phyloP scores from a whole-genome alignment of 148 eudicot genomes.

The Camellia lanceoleosa region DNA sequence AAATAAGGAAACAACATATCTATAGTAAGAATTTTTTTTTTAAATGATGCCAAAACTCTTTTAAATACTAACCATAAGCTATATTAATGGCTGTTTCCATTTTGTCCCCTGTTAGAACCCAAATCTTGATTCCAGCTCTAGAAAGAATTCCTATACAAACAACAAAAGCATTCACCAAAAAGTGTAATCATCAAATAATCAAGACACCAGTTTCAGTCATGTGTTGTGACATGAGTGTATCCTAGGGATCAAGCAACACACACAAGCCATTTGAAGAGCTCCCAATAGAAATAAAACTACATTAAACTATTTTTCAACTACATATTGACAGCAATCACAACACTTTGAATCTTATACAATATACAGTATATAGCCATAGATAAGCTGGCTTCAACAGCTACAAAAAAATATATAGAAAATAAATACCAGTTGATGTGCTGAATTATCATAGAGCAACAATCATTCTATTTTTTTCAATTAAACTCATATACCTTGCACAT shows the following conservation, averaged over 20 bases:
- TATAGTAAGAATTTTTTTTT: not conserved
- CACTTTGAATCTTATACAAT: not conserved
- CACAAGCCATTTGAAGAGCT: no score
- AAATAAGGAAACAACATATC: conserved; percentile 5
- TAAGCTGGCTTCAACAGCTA: not conserved
- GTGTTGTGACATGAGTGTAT: conserved; percentile 4
- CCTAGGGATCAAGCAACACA: not conserved
- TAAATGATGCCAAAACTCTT: not conserved
- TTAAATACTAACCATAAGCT: conserved; percentile 68
- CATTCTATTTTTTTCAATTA: not conserved
- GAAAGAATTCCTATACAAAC: conserved; percentile 74
- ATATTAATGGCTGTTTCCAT: conserved; percentile 98
- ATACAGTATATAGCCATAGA: not conserved
- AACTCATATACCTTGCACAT: conserved; percentile 73
- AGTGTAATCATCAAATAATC: not conserved
- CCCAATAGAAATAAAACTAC: no score
- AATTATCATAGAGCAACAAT: not conserved
- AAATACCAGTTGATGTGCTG: not conserved
- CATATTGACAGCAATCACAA: not conserved
- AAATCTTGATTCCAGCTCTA: conserved; percentile 93
- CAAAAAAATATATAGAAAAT: not conserved
- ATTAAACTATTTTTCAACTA: no score
- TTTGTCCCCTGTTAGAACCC: conserved; percentile 98
- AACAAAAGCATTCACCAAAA: conserved; percentile 13
- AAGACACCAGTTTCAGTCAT: not conserved